Percentiles rank a stretch among this genome's conserved stretches.
phyloP scores from a whole-genome alignment of 1,284 basidiomycete species.

The Schizophyllum commune region DNA sequence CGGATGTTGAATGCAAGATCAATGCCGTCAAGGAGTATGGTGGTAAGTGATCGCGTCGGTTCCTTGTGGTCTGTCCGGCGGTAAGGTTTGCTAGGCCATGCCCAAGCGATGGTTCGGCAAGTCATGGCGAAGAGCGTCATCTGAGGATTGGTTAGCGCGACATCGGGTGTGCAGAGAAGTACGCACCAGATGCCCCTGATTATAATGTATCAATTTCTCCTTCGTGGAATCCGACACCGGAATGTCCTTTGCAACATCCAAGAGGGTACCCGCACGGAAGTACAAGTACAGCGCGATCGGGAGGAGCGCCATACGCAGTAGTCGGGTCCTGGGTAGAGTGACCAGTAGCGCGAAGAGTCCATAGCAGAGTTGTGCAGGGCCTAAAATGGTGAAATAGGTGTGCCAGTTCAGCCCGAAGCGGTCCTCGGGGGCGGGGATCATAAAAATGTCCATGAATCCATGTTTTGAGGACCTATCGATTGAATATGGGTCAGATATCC shows the following conservation, averaged over 20 bases:
- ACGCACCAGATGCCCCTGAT: neutral
- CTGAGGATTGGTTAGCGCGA: neutral
- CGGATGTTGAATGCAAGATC: conserved; percentile 41
- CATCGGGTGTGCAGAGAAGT: neutral
- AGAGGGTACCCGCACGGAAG: neutral
- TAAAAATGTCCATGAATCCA: neutral
- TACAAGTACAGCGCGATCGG: neutral
- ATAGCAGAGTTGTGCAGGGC: neutral
- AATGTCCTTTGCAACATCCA: neutral
- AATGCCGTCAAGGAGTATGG: conserved; percentile 27
- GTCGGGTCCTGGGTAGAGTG: neutral
- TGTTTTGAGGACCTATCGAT: neutral
- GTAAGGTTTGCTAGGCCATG: neutral
- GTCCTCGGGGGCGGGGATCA: neutral
- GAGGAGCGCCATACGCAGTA: neutral
- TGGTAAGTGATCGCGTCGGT: neutral
- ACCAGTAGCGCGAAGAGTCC: neutral
- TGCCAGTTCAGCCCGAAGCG: neutral
- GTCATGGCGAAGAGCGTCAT: neutral
- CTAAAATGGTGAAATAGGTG: neutral
- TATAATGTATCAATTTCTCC: neutral
- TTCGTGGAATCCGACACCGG: neutral
- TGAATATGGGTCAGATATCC: neutral
- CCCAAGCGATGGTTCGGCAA: neutral
- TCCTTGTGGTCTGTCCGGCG: neutral